These are phyloP conservation scores for Eucalyptus cloeziana DNA, from an alignment of 345 rosid species.

Conservation along the genomic window DNA sequence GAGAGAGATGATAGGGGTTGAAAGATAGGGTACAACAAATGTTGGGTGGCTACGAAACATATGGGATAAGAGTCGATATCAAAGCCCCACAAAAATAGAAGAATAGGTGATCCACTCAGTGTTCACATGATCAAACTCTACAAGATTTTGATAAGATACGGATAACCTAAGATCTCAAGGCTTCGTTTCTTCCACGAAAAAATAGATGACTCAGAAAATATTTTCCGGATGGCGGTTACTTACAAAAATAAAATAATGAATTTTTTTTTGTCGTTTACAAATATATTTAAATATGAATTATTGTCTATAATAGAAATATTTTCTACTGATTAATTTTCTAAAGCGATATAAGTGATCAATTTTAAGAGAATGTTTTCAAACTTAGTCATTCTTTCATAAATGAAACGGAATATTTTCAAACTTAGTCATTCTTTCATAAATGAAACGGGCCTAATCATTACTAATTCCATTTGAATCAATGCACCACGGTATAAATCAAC, in stretches of 20 bases:
- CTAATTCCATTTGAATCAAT: neutral
- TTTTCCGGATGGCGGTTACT: fast-evolving
- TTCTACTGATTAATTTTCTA: neutral
- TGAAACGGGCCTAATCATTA: neutral
- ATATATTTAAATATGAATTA: neutral
- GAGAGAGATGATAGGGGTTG: neutral
- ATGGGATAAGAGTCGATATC: neutral
- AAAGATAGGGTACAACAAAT: neutral
- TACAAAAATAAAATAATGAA: fast-evolving
- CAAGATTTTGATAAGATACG: neutral
- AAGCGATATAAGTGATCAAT: fast-evolving
- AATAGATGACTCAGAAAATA: neutral
- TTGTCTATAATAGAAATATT: fast-evolving
- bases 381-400: neutral
- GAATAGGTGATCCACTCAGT: neutral
- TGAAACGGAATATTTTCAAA: too few relatives aligned
- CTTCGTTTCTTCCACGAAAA: neutral
- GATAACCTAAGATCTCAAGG: neutral
- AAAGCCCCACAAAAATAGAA: neutral
- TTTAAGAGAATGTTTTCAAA: neutral
- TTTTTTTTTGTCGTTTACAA: fast-evolving
- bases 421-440: neutral
- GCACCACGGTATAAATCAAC: neutral
- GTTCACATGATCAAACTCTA: neutral
- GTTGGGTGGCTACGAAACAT: neutral